phyloP scores from a whole-genome alignment of 306 rosid genomes.

The Prunus mira region DNA sequence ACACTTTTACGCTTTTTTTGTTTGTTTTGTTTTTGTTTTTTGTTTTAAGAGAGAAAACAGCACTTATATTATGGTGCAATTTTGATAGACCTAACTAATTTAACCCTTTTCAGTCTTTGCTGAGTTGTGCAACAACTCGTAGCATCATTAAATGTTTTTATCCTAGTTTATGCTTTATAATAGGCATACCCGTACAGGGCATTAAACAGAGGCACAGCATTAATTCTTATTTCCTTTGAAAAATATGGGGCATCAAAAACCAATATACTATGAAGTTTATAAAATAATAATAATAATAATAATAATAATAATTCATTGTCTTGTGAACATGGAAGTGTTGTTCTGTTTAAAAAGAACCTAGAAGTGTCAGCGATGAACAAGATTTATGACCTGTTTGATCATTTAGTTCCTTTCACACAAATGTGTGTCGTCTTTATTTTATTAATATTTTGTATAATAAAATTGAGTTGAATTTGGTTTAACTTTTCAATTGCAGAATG shows the following conservation, averaged over 20 bases:
- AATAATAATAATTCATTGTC: not conserved
- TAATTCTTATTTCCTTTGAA: not conserved
- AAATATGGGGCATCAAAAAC: not conserved
- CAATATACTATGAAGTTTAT: not conserved
- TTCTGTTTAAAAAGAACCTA: not conserved
- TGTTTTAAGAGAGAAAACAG: not conserved
- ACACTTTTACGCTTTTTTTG: not conserved
- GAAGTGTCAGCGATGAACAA: not conserved
- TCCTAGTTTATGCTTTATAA: not conserved
- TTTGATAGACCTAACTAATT: slow-evolving; percentile 1
- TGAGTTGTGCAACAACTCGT: not conserved
- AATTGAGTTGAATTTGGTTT: slow-evolving; percentile 18
- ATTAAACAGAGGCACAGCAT: not conserved
- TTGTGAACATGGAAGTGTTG: not conserved
- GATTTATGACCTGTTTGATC: not conserved
- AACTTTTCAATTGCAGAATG: slow-evolving; percentile 68
- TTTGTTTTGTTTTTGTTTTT: not conserved
- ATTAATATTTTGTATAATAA: not conserved
- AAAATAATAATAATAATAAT: not conserved
- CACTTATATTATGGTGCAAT: not conserved
- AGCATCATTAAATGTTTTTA: not conserved
- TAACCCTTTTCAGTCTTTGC: not conserved
- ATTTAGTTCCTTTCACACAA: not conserved
- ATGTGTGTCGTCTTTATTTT: not conserved
- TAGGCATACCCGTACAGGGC: not conserved